Evolutionary conservation across 768 basidiomycete genomes (phyloP), one percentile per base, ranked within the genome.

Genomic region (Lactarius psammicola): DNA sequence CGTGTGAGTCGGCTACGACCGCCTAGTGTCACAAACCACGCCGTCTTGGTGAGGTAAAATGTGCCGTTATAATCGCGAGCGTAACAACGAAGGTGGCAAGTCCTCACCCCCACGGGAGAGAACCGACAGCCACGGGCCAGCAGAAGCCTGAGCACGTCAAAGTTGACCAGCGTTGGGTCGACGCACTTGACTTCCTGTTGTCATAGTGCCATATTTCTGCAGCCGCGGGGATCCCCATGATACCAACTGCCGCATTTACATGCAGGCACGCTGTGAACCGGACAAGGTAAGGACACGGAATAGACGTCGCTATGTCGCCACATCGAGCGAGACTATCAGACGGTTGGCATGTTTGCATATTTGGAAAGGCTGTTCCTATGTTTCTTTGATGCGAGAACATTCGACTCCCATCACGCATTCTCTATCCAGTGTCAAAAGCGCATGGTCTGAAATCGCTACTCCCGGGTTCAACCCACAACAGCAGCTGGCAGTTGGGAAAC

Each of bases 311-410:
- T 26, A 56, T 33, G 34, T 49, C 59, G 46, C 23, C 31, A 33
- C 33, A 23, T 46, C 31, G 55, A 46, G 44, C 31, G 46, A 56
- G 46, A 49, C 46, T 49, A 23, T 46, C 46, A 49, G 23, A 49
- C 46, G 23, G 46, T 49, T 49, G 46, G 46, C 23, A 49, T 23
- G 46, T 49, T 49, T 23, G 46, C 46, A 49, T 49, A 49, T 49
- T 49, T 23, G n/a, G 44, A 46, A 46, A 10, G 15, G n/a, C 44
- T 46, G 44, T 46, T 46, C 20, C 42, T 5, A 23, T 49, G n/a
- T 33, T 60, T 20, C 58, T 46, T 58, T 42, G 59, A 59, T 59
- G 31, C 42, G 59, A 59, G 20, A 46, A 33, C 59, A 46, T 33
- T 15, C 20, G 20, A 6, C 30, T 26, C 28, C 53, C 53, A 28